Evolutionary conservation across 2,329 filamentous ascomycete species (phyloP), one percentile per base, ranked within the genome.

Genomic region (Pyrenochaeta sp.): DNA sequence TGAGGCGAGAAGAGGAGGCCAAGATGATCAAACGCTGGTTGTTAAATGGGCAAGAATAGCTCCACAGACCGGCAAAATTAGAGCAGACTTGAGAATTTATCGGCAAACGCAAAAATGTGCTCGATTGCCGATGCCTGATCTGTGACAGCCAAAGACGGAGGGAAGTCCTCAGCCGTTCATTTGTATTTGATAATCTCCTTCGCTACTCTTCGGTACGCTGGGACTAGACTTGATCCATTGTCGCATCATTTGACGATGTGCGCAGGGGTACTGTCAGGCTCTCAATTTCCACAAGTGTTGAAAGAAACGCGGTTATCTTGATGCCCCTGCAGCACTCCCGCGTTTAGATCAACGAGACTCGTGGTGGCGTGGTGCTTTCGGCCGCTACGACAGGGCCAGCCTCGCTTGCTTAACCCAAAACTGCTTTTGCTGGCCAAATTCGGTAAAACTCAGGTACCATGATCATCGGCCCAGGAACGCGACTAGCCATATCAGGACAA

Each of bases 331-430:
- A 45, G 18, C 21, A 36, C 14, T 36, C 20, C 18, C 43, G 31
- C 21, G 20, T 15, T 4, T 35, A 36, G 32, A 36, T 45, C 32
- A n/a, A 35, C 12, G 21, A 42, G 23, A 9, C 43, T 32, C 32
- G 18, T 45, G 32, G 31, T 45, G 32, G 43, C 31, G 23, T 42
- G 23, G 10, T 29, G 14, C 14, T 27, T 10, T 27, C 31, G 43
- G 31, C 20, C 43, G 31, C 43, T 45, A 27, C 43, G 32, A 29
- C 39, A 20, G 39, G 42, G 18, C 42, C 20, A 45, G 42, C 33
- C n/a, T 4, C 39, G 17, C 10, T 41, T 21, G 39, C 39, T 41
- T 37, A 37, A 14, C 35, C 35, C 12, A n/a, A 6, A n/a, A 7
- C n/a, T 41, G 3, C 15, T 12, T 29, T 5, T 6, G 3, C n/a